Conservation (phyloP, 192 early-diverging fungal species). For the Chytriomyces hyalinus region DNA sequence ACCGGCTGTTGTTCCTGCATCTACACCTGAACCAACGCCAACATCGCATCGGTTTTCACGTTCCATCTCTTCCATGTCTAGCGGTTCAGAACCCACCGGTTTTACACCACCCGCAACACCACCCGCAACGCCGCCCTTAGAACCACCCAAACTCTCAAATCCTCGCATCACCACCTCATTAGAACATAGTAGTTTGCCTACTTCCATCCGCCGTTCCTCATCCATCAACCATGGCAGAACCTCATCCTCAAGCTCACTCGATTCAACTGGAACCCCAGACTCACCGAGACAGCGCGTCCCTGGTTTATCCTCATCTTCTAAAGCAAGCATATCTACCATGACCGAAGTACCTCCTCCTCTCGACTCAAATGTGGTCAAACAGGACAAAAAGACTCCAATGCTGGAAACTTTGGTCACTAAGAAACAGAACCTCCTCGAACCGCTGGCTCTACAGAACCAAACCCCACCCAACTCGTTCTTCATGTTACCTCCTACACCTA, state of each 20-base stretch:
- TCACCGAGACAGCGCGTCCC: too few species aligned
- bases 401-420: not conserved
- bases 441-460: not conserved
- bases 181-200: not conserved
- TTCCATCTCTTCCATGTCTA: not conserved
- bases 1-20: not conserved
- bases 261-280: too few species aligned
- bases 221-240: too few species aligned
- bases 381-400: not conserved
- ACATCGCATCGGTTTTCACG: not conserved
- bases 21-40: not conserved
- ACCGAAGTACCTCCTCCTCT: constrained; percentile 3
- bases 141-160: not conserved
- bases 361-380: not conserved
- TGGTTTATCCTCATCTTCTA: too few species aligned
- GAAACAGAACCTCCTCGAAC: not conserved
- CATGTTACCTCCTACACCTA: not conserved
- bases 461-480: not conserved
- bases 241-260: too few species aligned
- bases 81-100: not conserved
- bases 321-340: not conserved
- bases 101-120: too few species aligned
- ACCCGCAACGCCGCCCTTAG: too few species aligned
- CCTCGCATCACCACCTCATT: not conserved
- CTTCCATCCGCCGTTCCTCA: too few species aligned